Conservation (phyloP, 2,329 filamentous ascomycete genomes). For the Calonectria pseudoreteaudii region DNA sequence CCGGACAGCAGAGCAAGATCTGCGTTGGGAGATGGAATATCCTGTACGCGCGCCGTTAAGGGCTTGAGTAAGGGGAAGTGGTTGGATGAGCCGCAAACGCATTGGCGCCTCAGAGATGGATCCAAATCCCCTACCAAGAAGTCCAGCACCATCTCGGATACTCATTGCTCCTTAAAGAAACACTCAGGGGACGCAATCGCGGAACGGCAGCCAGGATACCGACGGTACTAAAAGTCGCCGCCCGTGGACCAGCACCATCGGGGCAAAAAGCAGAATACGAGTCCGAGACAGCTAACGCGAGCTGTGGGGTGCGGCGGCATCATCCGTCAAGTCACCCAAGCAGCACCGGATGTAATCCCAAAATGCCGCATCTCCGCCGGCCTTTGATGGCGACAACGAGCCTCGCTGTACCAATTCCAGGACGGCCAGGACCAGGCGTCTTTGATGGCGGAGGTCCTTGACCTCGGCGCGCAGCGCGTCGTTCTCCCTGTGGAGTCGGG, state of each 20-base stretch:
- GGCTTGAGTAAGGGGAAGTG: not conserved
- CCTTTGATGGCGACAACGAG: slow-evolving; percentile 1
- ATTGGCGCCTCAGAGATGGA: not conserved
- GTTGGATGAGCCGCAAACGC: not conserved
- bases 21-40: not conserved
- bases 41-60: not conserved
- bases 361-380: slow-evolving; percentile 20
- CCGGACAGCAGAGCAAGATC: not conserved
- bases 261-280: not conserved
- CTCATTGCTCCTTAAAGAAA: not conserved
- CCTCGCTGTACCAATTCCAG: slow-evolving; percentile 15
- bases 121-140: not conserved
- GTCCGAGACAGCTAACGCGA: not conserved
- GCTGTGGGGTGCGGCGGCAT: not conserved
- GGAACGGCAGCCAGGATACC: not conserved
- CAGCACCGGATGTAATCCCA: slow-evolving; percentile 16
- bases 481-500: slow-evolving; percentile 13
- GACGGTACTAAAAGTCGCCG: not conserved
- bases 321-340: slow-evolving; percentile 8
- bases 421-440: slow-evolving; percentile 10
- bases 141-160: not conserved
- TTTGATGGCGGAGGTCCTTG: slow-evolving; percentile 22
- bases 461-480: slow-evolving; percentile 21
- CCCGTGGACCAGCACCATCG: not conserved
- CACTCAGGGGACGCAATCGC: not conserved